Base-by-base conservation (phyloP, 148 eudicot genomes). In the Suaeda aralocaspica region DNA sequence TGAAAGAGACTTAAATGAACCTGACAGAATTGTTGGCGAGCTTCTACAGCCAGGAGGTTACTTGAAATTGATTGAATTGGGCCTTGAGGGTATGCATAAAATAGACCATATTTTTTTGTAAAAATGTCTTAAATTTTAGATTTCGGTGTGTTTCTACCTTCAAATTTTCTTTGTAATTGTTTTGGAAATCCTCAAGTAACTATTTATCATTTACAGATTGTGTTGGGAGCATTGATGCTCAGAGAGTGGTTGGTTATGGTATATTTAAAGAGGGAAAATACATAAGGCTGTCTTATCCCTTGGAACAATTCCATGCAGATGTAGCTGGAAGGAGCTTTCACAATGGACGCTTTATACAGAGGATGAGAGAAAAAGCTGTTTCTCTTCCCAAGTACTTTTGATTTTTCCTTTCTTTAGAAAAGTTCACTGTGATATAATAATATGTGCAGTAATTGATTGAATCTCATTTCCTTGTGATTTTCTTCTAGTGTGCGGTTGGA, bases 11-110 rank as follows among this genome's bases (percentile, higher is more conserved):
- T 75, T 90, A 55, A 79, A 53, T 58, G 88, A 87, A 41, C 96
- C 88, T 0, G 85, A 88, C 67, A 81, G 92, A 48, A 87, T 90
- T 33, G 96, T 86, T 58, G 92, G 96, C 55, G 96, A 90, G 73
- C 82, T 90, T 21, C 81, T 90, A 48, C 96, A 90, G 53, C 96
- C 96, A 25, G 96, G 96, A 70, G 96, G 96, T 59, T 90, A 90
- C 51, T 73, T 90, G 65, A 87, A 90, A 69, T 60, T 90, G 72
- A 62, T 88, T 15, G 96, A 90, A 75, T 70, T 90, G 75, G 96
- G 92, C 69, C 86, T 90, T 70, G 84, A 87, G 69, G 96, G 96
- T 90, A 84, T 65, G 82, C 39, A 41, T 57, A 24, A 25, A 44
- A 31, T 31, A 29, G 14, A 5, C 12, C 28, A 12, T 71, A 24